Base-by-base conservation (phyloP, 108 stramenopile species). In the Cyclotella cryptica region DNA sequence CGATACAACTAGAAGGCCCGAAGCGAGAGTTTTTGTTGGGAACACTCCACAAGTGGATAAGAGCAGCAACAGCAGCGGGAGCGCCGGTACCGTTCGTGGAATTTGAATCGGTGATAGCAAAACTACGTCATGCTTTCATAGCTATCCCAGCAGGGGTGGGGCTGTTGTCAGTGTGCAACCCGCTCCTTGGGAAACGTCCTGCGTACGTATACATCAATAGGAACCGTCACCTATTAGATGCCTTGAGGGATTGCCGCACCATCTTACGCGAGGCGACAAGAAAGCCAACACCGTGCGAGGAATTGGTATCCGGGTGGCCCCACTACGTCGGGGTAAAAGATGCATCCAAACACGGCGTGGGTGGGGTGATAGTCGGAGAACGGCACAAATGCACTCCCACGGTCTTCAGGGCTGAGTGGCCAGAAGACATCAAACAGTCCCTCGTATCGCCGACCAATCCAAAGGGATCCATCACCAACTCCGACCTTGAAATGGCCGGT, bases 401-500 rank as follows among this genome's bases (percentile, higher is more conserved):
- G n/a, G n/a, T 12, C n/a, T n/a, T 54, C 8, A 8, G 53, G 8
- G 15, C 21, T 19, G n/a, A 54, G 8, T 54, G 53, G 11, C 18
- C n/a, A 8, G 8, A 54, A 8, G 53, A 54, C 53, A 54, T 54
- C n/a, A 54, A 54, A 19, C 7, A 19, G 53, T 10, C 11, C 11
- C 8, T 54, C 15, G n/a, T 54, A 17, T 54, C n/a, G n/a, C 53
- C 65, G 0, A 47, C n/a, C n/a, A n/a, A n/a, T n/a, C n/a, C n/a
- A n/a, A n/a, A n/a, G n/a, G n/a, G n/a, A n/a, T n/a, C n/a, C n/a
- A n/a, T n/a, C n/a, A n/a, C n/a, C n/a, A 85, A 85, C 65, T 75
- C 76, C 0, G 81, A 87, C 21, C 35, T 81, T 17, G 79, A 84
- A 49, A 39, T 81, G 60, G 86, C 69, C 17, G 86, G 72, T 19